A percentile compares a stretch with the other conserved stretches of the same genome.
These are phyloP conservation scores for Anaeromyces robustus DNA, from an alignment of 192 early-diverging fungal species.

Conservation along the genomic window DNA sequence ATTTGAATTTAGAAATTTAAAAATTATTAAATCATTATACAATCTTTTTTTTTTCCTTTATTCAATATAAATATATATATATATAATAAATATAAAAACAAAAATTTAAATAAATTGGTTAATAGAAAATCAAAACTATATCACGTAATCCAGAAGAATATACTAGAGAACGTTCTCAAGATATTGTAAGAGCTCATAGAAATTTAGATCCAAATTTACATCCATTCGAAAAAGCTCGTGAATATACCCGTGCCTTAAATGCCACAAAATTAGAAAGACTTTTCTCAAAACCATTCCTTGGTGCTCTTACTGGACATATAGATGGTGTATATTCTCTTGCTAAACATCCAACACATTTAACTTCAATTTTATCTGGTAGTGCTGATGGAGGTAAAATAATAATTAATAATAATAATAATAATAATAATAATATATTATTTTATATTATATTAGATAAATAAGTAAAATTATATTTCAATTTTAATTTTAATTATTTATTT, in stretches of 20 bases:
- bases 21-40: too few relatives aligned
- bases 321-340: constrained; percentile 92
- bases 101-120: too few relatives aligned
- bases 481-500: too few relatives aligned
- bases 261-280: constrained; percentile 83
- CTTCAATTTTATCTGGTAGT: constrained; percentile 69
- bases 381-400: constrained; percentile 65
- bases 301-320: constrained; percentile 71
- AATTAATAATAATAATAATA: not conserved
- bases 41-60: too few relatives aligned
- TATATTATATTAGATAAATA: constrained; percentile 3
- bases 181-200: constrained; percentile 72
- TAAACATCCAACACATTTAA: constrained; percentile 80
- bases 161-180: constrained; percentile 63
- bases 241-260: constrained; percentile 90
- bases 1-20: too few relatives aligned
- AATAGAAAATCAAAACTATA: constrained; percentile 94
- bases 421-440: not conserved
- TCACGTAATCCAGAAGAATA: constrained; percentile 64
- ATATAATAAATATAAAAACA: not conserved
- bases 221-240: constrained; percentile 86
- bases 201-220: constrained; percentile 82
- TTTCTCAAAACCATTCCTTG: constrained; percentile 96
- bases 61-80: not conserved
- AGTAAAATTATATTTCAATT: too few relatives aligned